A percentile compares a stretch with the other conserved stretches of the same genome.
phyloP scores from a whole-genome alignment of 2,329 filamentous ascomycete genomes.

The Clarireedia hainanense region DNA sequence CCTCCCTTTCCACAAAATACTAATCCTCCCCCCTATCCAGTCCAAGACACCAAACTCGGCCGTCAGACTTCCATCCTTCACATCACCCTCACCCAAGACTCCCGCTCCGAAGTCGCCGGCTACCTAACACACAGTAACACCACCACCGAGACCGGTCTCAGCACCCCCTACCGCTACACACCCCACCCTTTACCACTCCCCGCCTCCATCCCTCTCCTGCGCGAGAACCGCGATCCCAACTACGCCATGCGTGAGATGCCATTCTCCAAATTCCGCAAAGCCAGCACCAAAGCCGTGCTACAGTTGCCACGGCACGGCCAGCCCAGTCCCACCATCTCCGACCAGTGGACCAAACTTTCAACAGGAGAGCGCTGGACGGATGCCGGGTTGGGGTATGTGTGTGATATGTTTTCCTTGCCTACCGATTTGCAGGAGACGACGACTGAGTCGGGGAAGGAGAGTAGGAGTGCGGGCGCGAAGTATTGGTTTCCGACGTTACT shows the following conservation, averaged over 20 bases:
- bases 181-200: slow-evolving; percentile 32
- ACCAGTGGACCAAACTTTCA: slow-evolving; percentile 60
- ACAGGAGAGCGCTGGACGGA: slow-evolving; percentile 55
- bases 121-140: slow-evolving; percentile 61
- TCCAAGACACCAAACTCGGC: slow-evolving; percentile 58
- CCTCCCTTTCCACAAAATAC: not conserved
- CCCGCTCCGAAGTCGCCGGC: slow-evolving; percentile 53
- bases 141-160: slow-evolving; percentile 47
- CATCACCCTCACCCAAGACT: slow-evolving; percentile 47
- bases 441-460: slow-evolving; percentile 24
- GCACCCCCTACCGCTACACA: slow-evolving; percentile 45
- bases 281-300: slow-evolving; percentile 40
- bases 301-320: slow-evolving; percentile 43
- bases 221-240: slow-evolving; percentile 35
- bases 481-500: slow-evolving; percentile 48
- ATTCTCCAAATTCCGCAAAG: slow-evolving; percentile 27
- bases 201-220: slow-evolving; percentile 36
- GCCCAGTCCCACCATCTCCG: slow-evolving; percentile 35
- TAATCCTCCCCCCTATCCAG: slow-evolving; percentile 16
- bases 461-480: slow-evolving; percentile 18
- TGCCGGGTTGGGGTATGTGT: slow-evolving; percentile 54
- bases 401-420: slow-evolving; percentile 52
- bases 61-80: slow-evolving; percentile 56
- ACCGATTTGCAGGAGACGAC: not conserved
- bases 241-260: slow-evolving; percentile 32